Base-by-base conservation (phyloP, 2,329 filamentous ascomycete genomes). In the Colletotrichum tropicicola region DNA sequence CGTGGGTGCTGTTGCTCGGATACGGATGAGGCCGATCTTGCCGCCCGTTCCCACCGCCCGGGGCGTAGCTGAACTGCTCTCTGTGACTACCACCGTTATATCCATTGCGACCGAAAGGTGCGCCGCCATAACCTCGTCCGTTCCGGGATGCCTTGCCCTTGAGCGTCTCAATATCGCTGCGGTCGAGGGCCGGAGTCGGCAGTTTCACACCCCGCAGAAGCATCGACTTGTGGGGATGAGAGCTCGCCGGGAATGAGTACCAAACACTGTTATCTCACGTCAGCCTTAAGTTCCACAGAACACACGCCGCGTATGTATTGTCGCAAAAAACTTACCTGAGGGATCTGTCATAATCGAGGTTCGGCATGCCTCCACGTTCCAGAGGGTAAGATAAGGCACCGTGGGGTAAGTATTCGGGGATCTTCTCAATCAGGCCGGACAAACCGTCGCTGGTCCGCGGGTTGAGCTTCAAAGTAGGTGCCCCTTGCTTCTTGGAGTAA, bases 141-240 rank as follows among this genome's bases (percentile, higher is more conserved):
- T 85, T 83, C 65, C 87, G 85, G 58, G 86, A 82, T 32, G 90
- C 82, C 74, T 91, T 90, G 56, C 86, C 85, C 73, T 89, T 88
- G 44, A 94, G 86, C 7, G 87, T 84, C 68, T 94, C 91, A 57
- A 95, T 88, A 73, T 98, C 94, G 63, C 86, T 87, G 32, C 87
- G 85, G 61, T 92, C 91, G 1, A 99, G 86, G 9, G 89, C 91
- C 2, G 92, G 88, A 2, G 85, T 80, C 5, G 92, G 88, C 60
- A 94, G 85, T 71, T 91, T 89, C 39, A 94, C 89, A 12, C 96
- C 96, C 3, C 93, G 90, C 35, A 99, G 85, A 13, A 99, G 86
- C 92, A 97, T 97, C 6, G 94, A 98, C 75, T 98, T 98, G 80
- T 99, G 96, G 5, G 88, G 82, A 71, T 92, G 87, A 9, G 83